A percentile compares a stretch with the other conserved stretches of the same genome.
phyloP scores from a whole-genome alignment of 179 eudicot species.

The Silene noctiflora region DNA sequence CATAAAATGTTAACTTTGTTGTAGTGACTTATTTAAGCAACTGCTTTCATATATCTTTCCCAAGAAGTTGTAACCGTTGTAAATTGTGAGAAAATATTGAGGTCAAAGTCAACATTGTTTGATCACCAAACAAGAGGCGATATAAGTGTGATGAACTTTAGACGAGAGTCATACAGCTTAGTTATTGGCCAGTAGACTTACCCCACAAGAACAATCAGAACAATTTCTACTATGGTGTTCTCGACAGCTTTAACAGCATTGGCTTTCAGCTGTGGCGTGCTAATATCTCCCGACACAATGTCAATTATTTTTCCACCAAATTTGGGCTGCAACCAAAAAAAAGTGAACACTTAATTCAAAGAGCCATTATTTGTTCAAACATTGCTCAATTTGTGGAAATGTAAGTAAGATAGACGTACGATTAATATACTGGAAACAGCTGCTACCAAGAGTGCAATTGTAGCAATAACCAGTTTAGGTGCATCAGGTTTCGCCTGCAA shows the following conservation, averaged over 20 bases:
- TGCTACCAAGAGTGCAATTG: conserved; percentile 71
- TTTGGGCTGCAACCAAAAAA: conserved; percentile 67
- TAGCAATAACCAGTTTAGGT: conserved; percentile 56
- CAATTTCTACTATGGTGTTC: conserved; percentile 61
- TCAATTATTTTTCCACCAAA: conserved; percentile 87
- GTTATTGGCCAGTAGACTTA: conserved; percentile 26
- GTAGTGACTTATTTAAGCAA: not conserved
- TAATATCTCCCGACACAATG: conserved; percentile 73
- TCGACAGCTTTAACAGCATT: conserved; percentile 58
- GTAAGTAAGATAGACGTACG: conserved; percentile 38
- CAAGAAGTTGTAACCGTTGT: not conserved
- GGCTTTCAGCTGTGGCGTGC: conserved; percentile 58
- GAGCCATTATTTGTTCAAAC: not conserved
- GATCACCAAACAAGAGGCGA: not conserved
- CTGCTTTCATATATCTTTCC: not conserved
- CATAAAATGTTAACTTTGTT: not conserved
- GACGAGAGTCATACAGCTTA: not conserved
- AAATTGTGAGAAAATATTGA: not conserved
- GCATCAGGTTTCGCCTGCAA: conserved; percentile 86
- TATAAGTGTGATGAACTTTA: not conserved
- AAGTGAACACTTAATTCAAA: conserved; percentile 12
- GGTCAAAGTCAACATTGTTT: not conserved
- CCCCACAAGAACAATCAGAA: conserved; percentile 68
- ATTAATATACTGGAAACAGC: conserved; percentile 66
- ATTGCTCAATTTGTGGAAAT: not conserved